phyloP scores from a whole-genome alignment of 208 protist species.

The Acanthamoeba divionensis region DNA sequence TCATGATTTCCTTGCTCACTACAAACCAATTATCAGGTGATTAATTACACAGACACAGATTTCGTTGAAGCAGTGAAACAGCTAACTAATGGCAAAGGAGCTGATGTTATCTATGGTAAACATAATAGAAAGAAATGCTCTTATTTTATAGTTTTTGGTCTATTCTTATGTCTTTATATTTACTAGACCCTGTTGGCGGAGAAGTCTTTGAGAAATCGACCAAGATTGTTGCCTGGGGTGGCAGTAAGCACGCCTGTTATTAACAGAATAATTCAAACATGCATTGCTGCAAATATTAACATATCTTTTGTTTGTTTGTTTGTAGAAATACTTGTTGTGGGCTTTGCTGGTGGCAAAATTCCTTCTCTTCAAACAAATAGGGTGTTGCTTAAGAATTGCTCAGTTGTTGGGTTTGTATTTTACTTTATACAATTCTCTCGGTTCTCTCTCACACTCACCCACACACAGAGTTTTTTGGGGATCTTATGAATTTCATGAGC shows the following conservation, averaged over 20 bases:
- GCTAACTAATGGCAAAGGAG: slow-evolving; percentile 45
- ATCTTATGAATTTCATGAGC: not conserved
- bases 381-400: slow-evolving; percentile 27
- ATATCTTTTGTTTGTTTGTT: not conserved
- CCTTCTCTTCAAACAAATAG: slow-evolving; percentile 11
- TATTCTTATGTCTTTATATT: not conserved
- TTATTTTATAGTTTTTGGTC: not conserved
- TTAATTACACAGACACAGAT: slow-evolving; percentile 13
- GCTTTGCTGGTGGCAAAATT: slow-evolving; percentile 25
- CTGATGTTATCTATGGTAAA: slow-evolving; percentile 56
- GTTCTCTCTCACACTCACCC: not conserved
- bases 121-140: not conserved
- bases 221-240: slow-evolving; percentile 13
- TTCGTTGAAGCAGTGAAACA: slow-evolving; percentile 52
- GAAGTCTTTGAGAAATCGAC: slow-evolving; percentile 39
- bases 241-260: not conserved
- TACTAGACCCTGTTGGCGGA: slow-evolving; percentile 10
- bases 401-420: slow-evolving; percentile 9
- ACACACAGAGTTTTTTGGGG: not conserved
- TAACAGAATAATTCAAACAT: not conserved
- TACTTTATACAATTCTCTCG: not conserved
- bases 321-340: slow-evolving; percentile 11
- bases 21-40: not conserved
- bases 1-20: not conserved
- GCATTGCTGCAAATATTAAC: not conserved